Conservation (phyloP, 169 alveolate genomes). For the Plasmodium inui region DNA sequence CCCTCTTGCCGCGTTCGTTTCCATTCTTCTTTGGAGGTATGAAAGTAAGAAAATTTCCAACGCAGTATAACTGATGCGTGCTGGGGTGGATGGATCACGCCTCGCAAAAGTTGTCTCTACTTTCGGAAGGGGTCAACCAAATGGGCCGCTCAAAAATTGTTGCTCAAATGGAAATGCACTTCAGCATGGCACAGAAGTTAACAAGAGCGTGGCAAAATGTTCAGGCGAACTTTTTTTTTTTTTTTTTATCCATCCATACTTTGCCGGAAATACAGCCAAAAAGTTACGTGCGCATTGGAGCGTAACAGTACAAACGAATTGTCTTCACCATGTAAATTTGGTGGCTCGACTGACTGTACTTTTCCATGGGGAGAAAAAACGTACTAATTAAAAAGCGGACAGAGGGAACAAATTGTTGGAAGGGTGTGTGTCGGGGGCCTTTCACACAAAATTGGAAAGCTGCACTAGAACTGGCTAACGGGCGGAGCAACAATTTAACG, state of each 20-base stretch:
- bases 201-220: background rate
- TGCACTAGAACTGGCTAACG: background rate
- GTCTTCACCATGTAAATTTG: background rate
- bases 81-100: background rate
- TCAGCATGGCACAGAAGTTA: background rate
- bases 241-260: background rate
- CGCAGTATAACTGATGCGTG: background rate
- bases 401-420: background rate
- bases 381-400: background rate
- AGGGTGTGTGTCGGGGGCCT: background rate
- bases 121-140: background rate
- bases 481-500: background rate
- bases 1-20: background rate
- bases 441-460: background rate
- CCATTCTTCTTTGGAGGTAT: background rate
- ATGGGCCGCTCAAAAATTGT: background rate
- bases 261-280: background rate
- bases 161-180: background rate
- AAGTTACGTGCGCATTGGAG: background rate
- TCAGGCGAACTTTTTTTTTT: conserved; percentile 1
- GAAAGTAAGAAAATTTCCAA: background rate
- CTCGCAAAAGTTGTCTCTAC: background rate
- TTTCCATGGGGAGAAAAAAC: background rate
- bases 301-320: background rate
- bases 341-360: background rate